These are phyloP conservation scores for Artemisia tridentata DNA, from an alignment of 129 eudicot genomes.

Conservation along the genomic window DNA sequence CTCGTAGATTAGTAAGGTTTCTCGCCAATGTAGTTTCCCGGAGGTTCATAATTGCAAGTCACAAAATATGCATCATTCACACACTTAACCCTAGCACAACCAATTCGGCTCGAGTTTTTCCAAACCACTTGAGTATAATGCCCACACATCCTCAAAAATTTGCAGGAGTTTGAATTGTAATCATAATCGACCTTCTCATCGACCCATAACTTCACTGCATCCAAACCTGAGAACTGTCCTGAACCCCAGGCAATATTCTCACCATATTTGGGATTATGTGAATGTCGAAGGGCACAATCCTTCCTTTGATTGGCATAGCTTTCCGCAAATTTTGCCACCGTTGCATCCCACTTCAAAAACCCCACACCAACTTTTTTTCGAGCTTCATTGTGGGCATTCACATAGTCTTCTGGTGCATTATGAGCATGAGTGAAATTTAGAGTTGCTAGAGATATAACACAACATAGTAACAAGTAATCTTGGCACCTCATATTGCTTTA, in stretches of 20 bases:
- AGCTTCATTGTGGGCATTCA: constrained; percentile 29
- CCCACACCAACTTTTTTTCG: constrained; percentile 25
- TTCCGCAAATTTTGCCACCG: constrained; percentile 28
- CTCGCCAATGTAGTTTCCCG: constrained; percentile 50
- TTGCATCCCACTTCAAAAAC: constrained; percentile 18
- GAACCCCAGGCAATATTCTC: constrained; percentile 57
- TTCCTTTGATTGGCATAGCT: constrained; percentile 26
- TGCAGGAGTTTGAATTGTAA: constrained; percentile 41
- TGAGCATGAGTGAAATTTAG: constrained; percentile 19
- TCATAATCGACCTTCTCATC: constrained; percentile 41
- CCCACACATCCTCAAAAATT: constrained; percentile 32
- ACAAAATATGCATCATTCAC: constrained; percentile 32
- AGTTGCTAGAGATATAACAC: constrained; percentile 15
- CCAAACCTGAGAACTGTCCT: constrained; percentile 31
- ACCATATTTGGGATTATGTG: constrained; percentile 40
- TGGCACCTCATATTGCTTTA: constrained; percentile 19
- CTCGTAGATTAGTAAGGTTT: constrained; percentile 40
- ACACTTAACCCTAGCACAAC: constrained; percentile 65
- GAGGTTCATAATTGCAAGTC: constrained; percentile 63
- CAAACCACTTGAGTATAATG: constrained; percentile 84
- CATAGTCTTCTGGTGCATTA: constrained; percentile 30
- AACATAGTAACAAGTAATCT: constrained; percentile 17
- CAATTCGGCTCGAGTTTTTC: constrained; percentile 41
- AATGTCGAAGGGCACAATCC: constrained; percentile 41
- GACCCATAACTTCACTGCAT: constrained; percentile 52